A percentile compares a stretch with the other conserved stretches of the same genome.
These are phyloP conservation scores for Yarrowia deformans DNA, from an alignment of 805 yeast species.

Conservation along the genomic window DNA sequence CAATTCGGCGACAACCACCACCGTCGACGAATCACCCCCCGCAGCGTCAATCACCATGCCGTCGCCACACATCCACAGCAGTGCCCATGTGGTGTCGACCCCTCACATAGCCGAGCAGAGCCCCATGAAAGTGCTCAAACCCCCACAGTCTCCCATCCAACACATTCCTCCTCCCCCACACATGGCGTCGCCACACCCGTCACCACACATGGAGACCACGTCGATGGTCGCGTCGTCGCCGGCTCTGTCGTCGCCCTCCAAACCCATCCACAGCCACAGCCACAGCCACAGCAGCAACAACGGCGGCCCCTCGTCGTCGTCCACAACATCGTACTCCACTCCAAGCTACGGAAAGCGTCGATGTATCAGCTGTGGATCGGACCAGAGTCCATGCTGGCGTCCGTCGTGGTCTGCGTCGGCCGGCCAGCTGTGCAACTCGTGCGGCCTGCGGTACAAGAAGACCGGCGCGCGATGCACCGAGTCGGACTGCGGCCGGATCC, in stretches of 20 bases:
- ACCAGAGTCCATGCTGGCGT: slow-evolving; percentile 97
- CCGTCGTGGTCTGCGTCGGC: slow-evolving; percentile 92
- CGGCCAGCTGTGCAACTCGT: slow-evolving; percentile 96
- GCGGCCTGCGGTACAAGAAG: slow-evolving; percentile 93
- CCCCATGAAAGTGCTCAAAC: slow-evolving; percentile 2
- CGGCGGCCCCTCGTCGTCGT: background rate
- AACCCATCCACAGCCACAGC: slow-evolving; percentile 4
- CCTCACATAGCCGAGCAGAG: background rate
- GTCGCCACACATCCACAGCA: slow-evolving; percentile 8
- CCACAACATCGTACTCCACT: background rate
- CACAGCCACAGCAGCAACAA: too few species aligned
- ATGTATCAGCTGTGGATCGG: slow-evolving; percentile 90
- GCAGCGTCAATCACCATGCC: slow-evolving; percentile 10
- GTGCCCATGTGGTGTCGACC: background rate
- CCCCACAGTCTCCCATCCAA: slow-evolving; percentile 34
- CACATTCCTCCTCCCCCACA: slow-evolving; percentile 27
- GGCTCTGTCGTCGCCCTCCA: slow-evolving; percentile 11
- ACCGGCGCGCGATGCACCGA: slow-evolving; percentile 90
- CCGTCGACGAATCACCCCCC: background rate
- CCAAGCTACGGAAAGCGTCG: slow-evolving; percentile 54
- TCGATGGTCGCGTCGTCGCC: slow-evolving; percentile 13
- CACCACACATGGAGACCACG: slow-evolving; percentile 18
- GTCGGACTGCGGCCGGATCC: slow-evolving; percentile 78
- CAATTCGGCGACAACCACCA: background rate
- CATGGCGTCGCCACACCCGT: slow-evolving; percentile 23